Base-by-base conservation (phyloP, 208 protist species). In the Naegleria gruberi region DNA sequence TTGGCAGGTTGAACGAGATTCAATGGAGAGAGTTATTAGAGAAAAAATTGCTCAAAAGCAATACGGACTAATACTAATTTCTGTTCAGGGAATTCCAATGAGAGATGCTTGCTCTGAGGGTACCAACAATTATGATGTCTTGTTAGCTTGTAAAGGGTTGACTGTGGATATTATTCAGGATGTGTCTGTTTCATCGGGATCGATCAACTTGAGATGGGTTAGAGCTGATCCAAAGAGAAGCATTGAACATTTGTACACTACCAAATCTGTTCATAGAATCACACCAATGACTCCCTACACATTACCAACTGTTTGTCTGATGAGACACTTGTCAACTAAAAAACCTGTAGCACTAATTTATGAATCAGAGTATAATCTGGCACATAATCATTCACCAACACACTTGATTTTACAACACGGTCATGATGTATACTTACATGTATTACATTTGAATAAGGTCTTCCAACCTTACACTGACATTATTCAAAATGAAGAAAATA, bases 361-460 rank as follows among this genome's bases (percentile, higher is more conserved):
- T 12, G 83, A 46, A 37, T 42, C n/a, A 12, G 8, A 10, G 4
- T 87, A 87, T 19, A 87, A 87, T 46, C 3, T 26, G 26, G 10
- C 8, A 73, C 45, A 65, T 42, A 55, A 65, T 7, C 26, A 44
- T 23, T 23, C 19, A 42, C 37, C 43, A 0, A 88, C 84, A 42
- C 84, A 88, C 30, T 42, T 88, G n/a, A 65, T 88, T 8, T 30
- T 88, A 30, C 84, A 88, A 30, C 84, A 88, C 65, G 45, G 45
- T 17, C 15, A 65, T 26, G 84, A 88, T 42, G 45, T 88, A 26
- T 88, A 88, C 65, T 65, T 88, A 42, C 84, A 88, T 42, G 43
- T 65, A 30, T 26, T 88, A 4, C 19, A 65, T 65, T 42, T 65
- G n/a, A 42, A 40, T 41, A 88, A 42, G 43, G 37, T 85, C 30